These are phyloP conservation scores for Mariannaea elegans DNA, from an alignment of 2,329 filamentous ascomycete genomes.

Conservation along the genomic window DNA sequence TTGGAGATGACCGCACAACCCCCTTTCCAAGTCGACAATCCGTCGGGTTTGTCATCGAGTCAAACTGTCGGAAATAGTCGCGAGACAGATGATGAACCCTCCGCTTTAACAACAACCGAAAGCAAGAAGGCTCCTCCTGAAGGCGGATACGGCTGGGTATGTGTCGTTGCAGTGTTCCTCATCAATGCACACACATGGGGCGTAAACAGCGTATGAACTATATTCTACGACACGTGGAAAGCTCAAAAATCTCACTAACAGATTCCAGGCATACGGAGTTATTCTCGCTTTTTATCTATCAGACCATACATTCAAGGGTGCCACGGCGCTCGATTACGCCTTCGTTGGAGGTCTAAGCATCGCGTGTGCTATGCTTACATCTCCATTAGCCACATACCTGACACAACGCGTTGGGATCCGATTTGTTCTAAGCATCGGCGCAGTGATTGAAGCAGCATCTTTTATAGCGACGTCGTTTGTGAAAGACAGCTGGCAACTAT, in stretches of 20 bases:
- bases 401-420: slow-evolving; percentile 43
- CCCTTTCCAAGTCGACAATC: neutral
- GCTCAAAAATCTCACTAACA: neutral
- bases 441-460: slow-evolving; percentile 58
- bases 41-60: neutral
- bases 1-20: neutral
- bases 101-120: neutral
- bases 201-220: slow-evolving; percentile 40
- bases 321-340: slow-evolving; percentile 63
- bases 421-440: slow-evolving; percentile 58
- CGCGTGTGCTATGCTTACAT: slow-evolving; percentile 50
- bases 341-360: slow-evolving; percentile 68
- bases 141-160: slow-evolving; percentile 62
- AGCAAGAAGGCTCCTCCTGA: slow-evolving; percentile 36
- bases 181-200: slow-evolving; percentile 53
- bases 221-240: neutral
- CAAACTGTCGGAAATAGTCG: neutral
- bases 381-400: slow-evolving; percentile 50
- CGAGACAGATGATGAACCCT: neutral
- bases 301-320: slow-evolving; percentile 58
- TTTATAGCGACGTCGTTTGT: slow-evolving; percentile 64
- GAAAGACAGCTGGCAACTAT: slow-evolving; percentile 65
- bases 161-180: slow-evolving; percentile 42
- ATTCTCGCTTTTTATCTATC: slow-evolving; percentile 30
- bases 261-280: slow-evolving; percentile 14